These are phyloP conservation scores for Pseudogymnoascus sp. DNA, from an alignment of 2,329 filamentous ascomycete genomes.

Conservation along the genomic window DNA sequence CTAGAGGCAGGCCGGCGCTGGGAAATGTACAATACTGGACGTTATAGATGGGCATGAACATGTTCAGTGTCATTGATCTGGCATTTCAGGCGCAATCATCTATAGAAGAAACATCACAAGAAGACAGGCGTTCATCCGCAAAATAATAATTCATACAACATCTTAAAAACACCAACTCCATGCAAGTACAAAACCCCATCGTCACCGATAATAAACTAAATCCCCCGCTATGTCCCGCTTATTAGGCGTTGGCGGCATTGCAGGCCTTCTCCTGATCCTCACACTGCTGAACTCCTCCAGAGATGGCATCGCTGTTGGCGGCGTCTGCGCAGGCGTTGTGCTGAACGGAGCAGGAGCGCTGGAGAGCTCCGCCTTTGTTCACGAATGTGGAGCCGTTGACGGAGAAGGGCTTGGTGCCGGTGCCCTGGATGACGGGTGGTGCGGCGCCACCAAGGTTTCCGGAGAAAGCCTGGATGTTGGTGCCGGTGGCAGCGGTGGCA, in stretches of 20 bases:
- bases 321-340: constrained; percentile 52
- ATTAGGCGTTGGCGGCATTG: background rate
- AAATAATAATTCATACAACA: background rate
- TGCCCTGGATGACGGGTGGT: constrained; percentile 39
- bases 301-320: constrained; percentile 42
- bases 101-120: background rate
- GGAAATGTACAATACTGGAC: background rate
- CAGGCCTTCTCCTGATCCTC: constrained; percentile 41
- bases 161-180: constrained; percentile 1
- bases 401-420: constrained; percentile 43
- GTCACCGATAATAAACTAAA: background rate
- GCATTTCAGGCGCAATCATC: constrained; percentile 2
- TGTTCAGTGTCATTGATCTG: constrained; percentile 2
- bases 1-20: background rate
- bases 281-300: constrained; percentile 42
- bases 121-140: background rate
- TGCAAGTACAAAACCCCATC: background rate
- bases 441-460: constrained; percentile 44
- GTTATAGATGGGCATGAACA: background rate
- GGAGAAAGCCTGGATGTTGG: constrained; percentile 35
- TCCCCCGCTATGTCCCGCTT: background rate
- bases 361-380: constrained; percentile 45
- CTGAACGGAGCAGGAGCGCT: constrained; percentile 56
- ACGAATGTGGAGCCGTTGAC: constrained; percentile 52
- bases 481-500: constrained; percentile 11